Conservation (phyloP, 1,284 basidiomycete genomes). For the Irpex rosettiformis region DNA sequence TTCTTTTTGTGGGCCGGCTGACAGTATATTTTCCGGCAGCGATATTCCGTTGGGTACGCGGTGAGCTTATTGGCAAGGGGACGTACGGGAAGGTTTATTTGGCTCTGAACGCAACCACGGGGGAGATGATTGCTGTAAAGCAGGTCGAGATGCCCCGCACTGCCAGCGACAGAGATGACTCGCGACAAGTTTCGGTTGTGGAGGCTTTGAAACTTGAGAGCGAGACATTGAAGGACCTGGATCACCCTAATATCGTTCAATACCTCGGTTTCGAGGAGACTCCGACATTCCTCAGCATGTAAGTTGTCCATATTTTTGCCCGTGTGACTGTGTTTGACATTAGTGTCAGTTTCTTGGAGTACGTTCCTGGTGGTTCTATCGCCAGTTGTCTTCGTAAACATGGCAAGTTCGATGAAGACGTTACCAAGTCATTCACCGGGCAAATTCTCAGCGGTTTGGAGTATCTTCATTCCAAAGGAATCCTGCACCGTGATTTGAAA, state of each 20-base stretch:
- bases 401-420: conserved; percentile 89
- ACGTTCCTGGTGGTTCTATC: conserved; percentile 96
- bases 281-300: conserved; percentile 89
- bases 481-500: conserved; percentile 96
- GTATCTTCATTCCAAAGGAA: conserved; percentile 90
- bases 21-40: conserved; percentile 38
- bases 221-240: conserved; percentile 92
- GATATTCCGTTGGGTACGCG: conserved; percentile 98
- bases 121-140: conserved; percentile 99
- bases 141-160: conserved; percentile 96
- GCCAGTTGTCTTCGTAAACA: conserved; percentile 91
- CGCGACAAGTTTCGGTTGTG: conserved; percentile 82
- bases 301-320: conserved; percentile 33
- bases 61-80: conserved; percentile 95
- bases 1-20: conserved; percentile 4
- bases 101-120: conserved; percentile 95
- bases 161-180: conserved; percentile 85
- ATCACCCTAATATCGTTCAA: conserved; percentile 96
- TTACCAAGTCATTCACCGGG: conserved; percentile 89
- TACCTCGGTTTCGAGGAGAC: conserved; percentile 99
- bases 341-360: conserved; percentile 83
- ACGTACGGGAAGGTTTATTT: conserved; percentile 97
- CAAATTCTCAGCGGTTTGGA: conserved; percentile 93
- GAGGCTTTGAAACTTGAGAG: conserved; percentile 94
- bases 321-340: conserved; percentile 1